Conservation (phyloP, 2,329 filamentous ascomycete genomes). For the Dothistroma septosporum region DNA sequence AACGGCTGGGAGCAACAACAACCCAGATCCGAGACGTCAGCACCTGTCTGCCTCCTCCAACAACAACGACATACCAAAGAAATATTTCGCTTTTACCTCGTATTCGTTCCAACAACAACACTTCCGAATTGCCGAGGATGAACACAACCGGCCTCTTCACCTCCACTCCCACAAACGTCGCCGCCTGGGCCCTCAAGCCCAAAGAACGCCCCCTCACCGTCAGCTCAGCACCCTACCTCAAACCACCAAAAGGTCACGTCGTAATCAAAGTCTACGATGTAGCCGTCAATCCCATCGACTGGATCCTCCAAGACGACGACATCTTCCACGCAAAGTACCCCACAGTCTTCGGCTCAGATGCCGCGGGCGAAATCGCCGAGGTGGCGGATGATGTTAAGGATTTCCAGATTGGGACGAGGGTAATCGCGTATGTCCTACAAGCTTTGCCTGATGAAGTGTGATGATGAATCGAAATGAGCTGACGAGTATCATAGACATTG, state of each 20-base stretch:
- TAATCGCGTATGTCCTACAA: slow-evolving; percentile 41
- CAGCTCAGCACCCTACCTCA: slow-evolving; percentile 35
- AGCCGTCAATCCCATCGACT: slow-evolving; percentile 44
- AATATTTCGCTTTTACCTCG: not conserved
- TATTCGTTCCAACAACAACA: not conserved
- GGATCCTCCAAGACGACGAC: slow-evolving; percentile 35
- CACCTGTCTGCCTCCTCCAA: not conserved
- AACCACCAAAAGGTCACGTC: slow-evolving; percentile 37
- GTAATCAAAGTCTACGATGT: slow-evolving; percentile 39
- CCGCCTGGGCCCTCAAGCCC: slow-evolving; percentile 36
- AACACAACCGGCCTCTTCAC: slow-evolving; percentile 1
- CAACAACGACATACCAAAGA: not conserved
- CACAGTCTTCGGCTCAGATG: slow-evolving; percentile 40
- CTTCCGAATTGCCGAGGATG: not conserved
- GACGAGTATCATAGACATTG: slow-evolving; percentile 14
- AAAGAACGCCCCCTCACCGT: slow-evolving; percentile 34
- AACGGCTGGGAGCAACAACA: not conserved
- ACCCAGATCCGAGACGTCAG: not conserved
- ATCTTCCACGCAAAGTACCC: slow-evolving; percentile 35
- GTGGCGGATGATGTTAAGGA: slow-evolving; percentile 45
- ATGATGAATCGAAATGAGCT: too few species aligned
- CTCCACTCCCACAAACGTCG: slow-evolving; percentile 28
- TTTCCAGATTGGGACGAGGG: slow-evolving; percentile 44
- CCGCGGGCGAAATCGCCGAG: slow-evolving; percentile 46
- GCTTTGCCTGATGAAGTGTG: too few species aligned